phyloP scores from a whole-genome alignment of 2,329 filamentous ascomycete species.

The Byssothecium circinans region DNA sequence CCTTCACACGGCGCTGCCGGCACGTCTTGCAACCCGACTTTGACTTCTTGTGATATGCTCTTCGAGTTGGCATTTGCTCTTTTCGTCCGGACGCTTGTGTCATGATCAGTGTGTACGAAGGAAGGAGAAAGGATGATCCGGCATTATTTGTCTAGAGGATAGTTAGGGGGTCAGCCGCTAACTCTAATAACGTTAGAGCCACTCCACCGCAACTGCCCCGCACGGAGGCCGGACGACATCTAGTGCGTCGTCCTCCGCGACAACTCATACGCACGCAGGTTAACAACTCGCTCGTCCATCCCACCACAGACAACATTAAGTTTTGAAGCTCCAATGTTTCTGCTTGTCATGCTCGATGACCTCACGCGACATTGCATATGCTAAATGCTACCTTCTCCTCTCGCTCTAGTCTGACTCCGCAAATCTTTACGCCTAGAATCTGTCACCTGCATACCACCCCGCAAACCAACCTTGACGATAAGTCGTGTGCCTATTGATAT shows the following conservation, averaged over 20 bases:
- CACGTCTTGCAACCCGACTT: conserved; percentile 18
- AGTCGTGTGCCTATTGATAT: conserved; percentile 19
- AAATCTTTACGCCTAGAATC: conserved; percentile 13
- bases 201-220: no score
- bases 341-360: background rate
- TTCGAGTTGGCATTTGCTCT: conserved; percentile 9
- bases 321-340: no score
- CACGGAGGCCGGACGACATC: no score
- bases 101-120: no score
- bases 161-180: no score
- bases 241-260: no score
- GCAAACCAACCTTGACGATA: conserved; percentile 14
- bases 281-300: no score
- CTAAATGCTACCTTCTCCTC: conserved; percentile 6
- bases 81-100: background rate
- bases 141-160: no score
- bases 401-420: conserved; percentile 8
- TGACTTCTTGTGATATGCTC: conserved; percentile 14
- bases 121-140: no score
- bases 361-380: background rate
- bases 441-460: conserved; percentile 19
- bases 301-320: background rate
- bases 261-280: no score
- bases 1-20: conserved; percentile 21
- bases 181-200: no score